A percentile compares a stretch with the other conserved stretches of the same genome.
Evolutionary conservation across 768 basidiomycete species (phyloP).

Genomic region (Suillus cothurnatus): DNA sequence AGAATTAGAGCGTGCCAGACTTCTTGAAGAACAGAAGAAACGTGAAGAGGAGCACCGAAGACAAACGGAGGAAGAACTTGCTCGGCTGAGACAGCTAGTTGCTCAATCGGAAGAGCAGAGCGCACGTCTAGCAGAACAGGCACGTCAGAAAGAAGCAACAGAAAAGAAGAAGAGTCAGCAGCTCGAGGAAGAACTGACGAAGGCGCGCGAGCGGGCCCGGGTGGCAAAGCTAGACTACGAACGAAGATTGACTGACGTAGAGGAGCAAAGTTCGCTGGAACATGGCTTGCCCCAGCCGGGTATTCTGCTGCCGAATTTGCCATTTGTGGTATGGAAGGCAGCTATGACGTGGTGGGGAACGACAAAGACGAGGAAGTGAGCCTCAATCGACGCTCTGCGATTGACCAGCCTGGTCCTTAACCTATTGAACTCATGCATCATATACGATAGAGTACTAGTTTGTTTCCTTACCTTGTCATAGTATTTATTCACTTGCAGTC

Average conservation of each 20-base stretch:
- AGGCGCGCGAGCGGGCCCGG: slow-evolving; percentile 30
- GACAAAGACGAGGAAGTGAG: slow-evolving; percentile 18
- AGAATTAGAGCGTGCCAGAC: slow-evolving; percentile 28
- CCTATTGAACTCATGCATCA: background rate
- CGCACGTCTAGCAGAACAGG: slow-evolving; percentile 29
- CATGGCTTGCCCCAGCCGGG: slow-evolving; percentile 19
- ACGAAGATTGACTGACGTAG: slow-evolving; percentile 23
- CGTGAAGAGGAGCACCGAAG: slow-evolving; percentile 34
- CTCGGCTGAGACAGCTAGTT: slow-evolving; percentile 27
- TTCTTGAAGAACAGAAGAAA: slow-evolving; percentile 32
- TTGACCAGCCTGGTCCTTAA: background rate
- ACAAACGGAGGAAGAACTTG: slow-evolving; percentile 28
- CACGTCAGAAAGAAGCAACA: slow-evolving; percentile 26
- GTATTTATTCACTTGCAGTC: slow-evolving; percentile 1
- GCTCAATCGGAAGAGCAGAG: slow-evolving; percentile 31
- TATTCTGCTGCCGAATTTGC: slow-evolving; percentile 32
- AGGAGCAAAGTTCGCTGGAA: background rate
- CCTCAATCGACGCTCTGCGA: background rate
- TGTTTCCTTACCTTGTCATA: background rate
- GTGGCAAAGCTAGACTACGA: slow-evolving; percentile 27
- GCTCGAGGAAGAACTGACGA: slow-evolving; percentile 33
- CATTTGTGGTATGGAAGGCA: slow-evolving; percentile 36
- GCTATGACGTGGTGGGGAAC: slow-evolving; percentile 36
- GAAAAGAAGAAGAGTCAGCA: slow-evolving; percentile 31
- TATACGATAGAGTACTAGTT: background rate